phyloP scores from a whole-genome alignment of 805 yeast species.

The Barnettozyma botsteinii region DNA sequence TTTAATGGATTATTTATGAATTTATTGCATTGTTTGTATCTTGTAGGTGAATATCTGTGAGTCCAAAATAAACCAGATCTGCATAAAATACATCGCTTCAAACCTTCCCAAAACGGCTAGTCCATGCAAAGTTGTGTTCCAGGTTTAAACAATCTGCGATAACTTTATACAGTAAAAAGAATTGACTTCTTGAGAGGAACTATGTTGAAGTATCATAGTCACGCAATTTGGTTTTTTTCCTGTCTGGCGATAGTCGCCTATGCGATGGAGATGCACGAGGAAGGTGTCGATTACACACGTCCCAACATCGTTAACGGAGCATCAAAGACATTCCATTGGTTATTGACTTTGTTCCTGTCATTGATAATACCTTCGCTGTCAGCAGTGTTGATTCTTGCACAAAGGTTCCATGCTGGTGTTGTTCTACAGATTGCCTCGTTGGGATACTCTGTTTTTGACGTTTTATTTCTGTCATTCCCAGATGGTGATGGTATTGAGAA shows the following conservation, averaged over 20 bases:
- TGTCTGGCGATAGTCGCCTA: constrained; percentile 5
- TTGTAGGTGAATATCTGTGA: too few relatives aligned
- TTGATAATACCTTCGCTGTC: constrained; percentile 54
- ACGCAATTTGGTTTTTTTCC: neutral
- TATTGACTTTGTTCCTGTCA: constrained; percentile 40
- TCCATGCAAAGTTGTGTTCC: too few relatives aligned
- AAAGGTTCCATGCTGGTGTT: constrained; percentile 38
- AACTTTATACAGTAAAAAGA: too few relatives aligned
- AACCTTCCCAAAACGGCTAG: too few relatives aligned
- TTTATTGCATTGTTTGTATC: too few relatives aligned
- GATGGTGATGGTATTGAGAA: constrained; percentile 65
- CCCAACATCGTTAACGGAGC: constrained; percentile 40
- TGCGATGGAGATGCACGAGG: constrained; percentile 28
- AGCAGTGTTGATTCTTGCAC: constrained; percentile 50
- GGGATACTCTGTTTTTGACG: constrained; percentile 50
- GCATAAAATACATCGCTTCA: too few relatives aligned
- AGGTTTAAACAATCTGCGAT: too few relatives aligned
- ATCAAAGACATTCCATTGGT: constrained; percentile 62
- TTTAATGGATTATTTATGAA: neutral
- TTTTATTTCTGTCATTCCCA: constrained; percentile 52
- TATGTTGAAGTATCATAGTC: neutral
- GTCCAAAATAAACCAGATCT: too few relatives aligned
- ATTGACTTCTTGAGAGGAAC: too few relatives aligned
- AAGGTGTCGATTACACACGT: constrained; percentile 26
- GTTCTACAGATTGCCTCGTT: constrained; percentile 42